These are phyloP conservation scores for Barnettozyma pratensis DNA, from an alignment of 805 yeast genomes.

Conservation along the genomic window DNA sequence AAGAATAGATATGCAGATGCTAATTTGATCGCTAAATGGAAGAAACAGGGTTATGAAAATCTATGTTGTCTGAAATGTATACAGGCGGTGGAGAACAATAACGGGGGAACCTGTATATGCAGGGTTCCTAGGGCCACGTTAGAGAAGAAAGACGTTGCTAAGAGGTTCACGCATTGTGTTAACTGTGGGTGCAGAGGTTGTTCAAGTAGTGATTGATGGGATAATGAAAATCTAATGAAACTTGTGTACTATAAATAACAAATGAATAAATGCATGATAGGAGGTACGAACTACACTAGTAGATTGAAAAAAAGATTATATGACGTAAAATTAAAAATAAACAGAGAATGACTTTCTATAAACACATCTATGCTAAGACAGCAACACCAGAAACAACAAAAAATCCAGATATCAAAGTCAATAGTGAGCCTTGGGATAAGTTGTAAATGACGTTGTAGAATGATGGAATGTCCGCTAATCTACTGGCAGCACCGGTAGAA, in stretches of 20 bases:
- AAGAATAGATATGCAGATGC: constrained; percentile 63
- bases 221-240: neutral
- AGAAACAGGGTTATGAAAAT: constrained; percentile 79
- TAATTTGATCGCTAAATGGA: constrained; percentile 78
- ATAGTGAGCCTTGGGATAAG: constrained; percentile 6
- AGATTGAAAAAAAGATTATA: neutral
- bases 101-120: constrained; percentile 73
- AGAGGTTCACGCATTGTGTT: constrained; percentile 49
- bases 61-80: constrained; percentile 82
- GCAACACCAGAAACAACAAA: constrained; percentile 10
- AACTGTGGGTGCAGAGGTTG: constrained; percentile 88
- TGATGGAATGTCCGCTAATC: constrained; percentile 19
- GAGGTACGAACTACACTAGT: too few relatives aligned
- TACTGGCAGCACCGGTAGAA: constrained; percentile 21
- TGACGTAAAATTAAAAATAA: neutral
- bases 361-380: constrained; percentile 6
- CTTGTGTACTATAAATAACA: neutral
- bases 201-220: constrained; percentile 57
- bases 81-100: constrained; percentile 53
- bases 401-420: constrained; percentile 5
- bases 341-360: too few relatives aligned
- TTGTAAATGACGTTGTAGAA: constrained; percentile 12
- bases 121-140: constrained; percentile 68
- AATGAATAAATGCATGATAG: neutral
- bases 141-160: constrained; percentile 25